Evolutionary conservation across 2,329 filamentous ascomycete species (phyloP).

Genomic region (Aspergillus cejpii): DNA sequence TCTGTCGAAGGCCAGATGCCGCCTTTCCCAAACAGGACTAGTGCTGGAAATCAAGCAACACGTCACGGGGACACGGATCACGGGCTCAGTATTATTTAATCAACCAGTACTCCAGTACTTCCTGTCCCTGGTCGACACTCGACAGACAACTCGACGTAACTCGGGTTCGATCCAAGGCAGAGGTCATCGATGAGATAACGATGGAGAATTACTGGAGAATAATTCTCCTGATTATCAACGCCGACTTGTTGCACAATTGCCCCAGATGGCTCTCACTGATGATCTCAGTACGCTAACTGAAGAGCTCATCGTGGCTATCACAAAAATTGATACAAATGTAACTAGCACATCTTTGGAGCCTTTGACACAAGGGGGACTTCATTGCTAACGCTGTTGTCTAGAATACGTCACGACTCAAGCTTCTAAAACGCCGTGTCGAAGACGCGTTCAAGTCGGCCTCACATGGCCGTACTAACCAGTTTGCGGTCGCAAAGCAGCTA

Average conservation of each 20-base stretch:
- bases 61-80: constrained; percentile 5
- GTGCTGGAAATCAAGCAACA: constrained; percentile 13
- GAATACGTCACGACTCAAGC: constrained; percentile 26
- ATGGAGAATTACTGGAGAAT: not conserved
- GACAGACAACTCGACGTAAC: too few relatives aligned
- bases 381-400: constrained; percentile 16
- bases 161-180: not conserved
- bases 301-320: constrained; percentile 61
- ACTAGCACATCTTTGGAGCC: not conserved
- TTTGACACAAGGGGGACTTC: not conserved
- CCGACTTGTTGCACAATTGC: not conserved
- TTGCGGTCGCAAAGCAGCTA: constrained; percentile 60
- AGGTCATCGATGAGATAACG: not conserved
- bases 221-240: not conserved
- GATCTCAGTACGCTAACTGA: constrained; percentile 59
- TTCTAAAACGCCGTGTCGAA: constrained; percentile 28
- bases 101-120: too few relatives aligned
- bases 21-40: constrained; percentile 24
- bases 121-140: too few relatives aligned
- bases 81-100: too few relatives aligned
- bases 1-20: constrained; percentile 8
- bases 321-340: constrained; percentile 48
- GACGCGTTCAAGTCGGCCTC: constrained; percentile 37
- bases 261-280: constrained; percentile 63
- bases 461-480: constrained; percentile 65